Base-by-base conservation (phyloP, 2,329 filamentous ascomycete species). In the Lecanicillium sp. region DNA sequence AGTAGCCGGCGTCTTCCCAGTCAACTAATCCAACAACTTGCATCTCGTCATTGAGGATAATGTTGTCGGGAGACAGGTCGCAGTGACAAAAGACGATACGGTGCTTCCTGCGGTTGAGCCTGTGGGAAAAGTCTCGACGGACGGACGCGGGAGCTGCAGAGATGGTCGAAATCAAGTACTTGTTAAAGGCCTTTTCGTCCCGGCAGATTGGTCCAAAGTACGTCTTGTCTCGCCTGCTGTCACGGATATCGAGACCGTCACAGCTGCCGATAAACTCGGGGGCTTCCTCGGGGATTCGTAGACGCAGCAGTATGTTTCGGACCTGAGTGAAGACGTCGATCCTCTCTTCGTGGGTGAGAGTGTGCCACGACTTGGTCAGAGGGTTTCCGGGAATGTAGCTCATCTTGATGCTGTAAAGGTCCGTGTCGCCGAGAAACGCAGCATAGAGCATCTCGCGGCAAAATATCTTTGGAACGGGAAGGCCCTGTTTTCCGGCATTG, bases 1-100 rank as follows among this genome's bases (percentile, higher is more conserved):
- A 72, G 67, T 67, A 74, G 2, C 68, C 68, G n/a, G 67, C 60
- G 17, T 62, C 59, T 52, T 73, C 71, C 70, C 70, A 74, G 54
- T 73, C 71, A 20, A 74, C 48, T 24, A 74, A 63, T 4, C 63
- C 70, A 44, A 62, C 60, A 9, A 72, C 56, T 3, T 62, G 54
- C 41, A 46, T 41, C 23, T 64, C 61, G 2, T 60, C 63, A 1
- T 53, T 52, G 9, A 63, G 57, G 5, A 74, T 54, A 27, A 74
- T 69, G 48, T 74, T 74, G 5, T 65, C 48, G 10, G 61, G 62
- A 32, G 59, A 67, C 19, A 78, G 60, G 56, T 78, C 74, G 3
- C 67, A 67, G 60, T 78, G 73, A 4, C 71, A 73, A 52, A 77
- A 71, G 1, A 69, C 62, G 17, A 63, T 54, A 14, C 45, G 44